Evolutionary conservation across 2,329 filamentous ascomycete genomes (phyloP), one percentile per base, ranked within the genome.

Genomic region (Epicoccum nigrum): DNA sequence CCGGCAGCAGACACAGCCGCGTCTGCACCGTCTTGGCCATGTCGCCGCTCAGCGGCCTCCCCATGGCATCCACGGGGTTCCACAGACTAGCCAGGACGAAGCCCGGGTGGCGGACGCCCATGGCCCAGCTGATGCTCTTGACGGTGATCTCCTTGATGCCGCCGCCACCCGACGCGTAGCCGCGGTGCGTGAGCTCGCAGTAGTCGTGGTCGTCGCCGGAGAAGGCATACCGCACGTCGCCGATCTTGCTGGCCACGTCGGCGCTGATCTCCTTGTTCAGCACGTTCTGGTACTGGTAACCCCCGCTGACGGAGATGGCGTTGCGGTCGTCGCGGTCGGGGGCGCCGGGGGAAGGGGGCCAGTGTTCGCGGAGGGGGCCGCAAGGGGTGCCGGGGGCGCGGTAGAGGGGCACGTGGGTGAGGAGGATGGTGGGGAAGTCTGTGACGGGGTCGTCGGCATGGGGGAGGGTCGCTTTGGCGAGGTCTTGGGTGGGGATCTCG

Each of bases 141-240:
- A 97, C 92, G 0, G 94, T 99, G 58, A 97, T 95, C 71, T 99
- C 94, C 19, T 75, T 73, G 19, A 83, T 78, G 5, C 76, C 77
- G 40, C 79, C 80, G 25, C 87, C 83, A 20, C 81, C 83, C 4
- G 80, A 81, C 0, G 79, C 76, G 52, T 86, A 84, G 15, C 84
- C 81, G 2, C 86, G 84, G 72, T 99, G 94, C 0, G 86, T 81
- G 6, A 97, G 77, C 66, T 96, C 92, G 75, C 94, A 99, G 76
- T 97, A 97, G 76, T 99, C 94, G 76, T 99, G 94, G 68, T 99
- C 94, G 64, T 99, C 94, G 9, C 94, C 94, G 0, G 92, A 96
- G 69, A 97, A 99, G 34, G 92, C 88, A 59, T 94, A 88, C 3
- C 85, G 81, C 11, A 97, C 84, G 55, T 94, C 90, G 27, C 91